These are phyloP conservation scores for Cercospora zeina DNA, from an alignment of 2,329 filamentous ascomycete genomes.

Conservation along the genomic window DNA sequence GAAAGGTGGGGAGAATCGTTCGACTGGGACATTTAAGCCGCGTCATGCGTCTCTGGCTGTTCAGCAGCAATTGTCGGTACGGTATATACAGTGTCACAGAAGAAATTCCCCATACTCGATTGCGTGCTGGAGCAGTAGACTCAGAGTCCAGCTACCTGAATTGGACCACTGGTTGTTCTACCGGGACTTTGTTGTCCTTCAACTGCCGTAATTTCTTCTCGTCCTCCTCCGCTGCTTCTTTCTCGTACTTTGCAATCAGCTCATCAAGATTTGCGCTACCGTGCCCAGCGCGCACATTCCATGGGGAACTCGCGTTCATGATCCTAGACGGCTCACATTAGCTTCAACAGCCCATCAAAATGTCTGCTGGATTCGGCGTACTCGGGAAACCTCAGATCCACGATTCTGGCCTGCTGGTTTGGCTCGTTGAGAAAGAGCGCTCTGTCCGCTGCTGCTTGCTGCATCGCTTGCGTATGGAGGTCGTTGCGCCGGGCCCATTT, in stretches of 20 bases:
- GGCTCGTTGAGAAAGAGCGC: constrained; percentile 58
- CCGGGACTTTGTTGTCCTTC: constrained; percentile 41
- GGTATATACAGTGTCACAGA: constrained; percentile 12
- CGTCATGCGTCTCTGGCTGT: background rate
- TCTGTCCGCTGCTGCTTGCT: constrained; percentile 63
- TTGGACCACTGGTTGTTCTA: constrained; percentile 35
- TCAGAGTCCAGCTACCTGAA: constrained; percentile 29
- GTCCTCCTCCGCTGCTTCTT: constrained; percentile 57
- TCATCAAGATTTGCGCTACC: constrained; percentile 58
- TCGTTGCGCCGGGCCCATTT: constrained; percentile 59
- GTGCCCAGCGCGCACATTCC: constrained; percentile 64
- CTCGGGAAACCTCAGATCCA: constrained; percentile 64
- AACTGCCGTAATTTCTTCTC: constrained; percentile 55
- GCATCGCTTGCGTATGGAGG: constrained; percentile 60
- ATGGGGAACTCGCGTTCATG: constrained; percentile 60
- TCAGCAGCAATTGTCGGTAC: background rate
- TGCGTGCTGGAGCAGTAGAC: constrained; percentile 1
- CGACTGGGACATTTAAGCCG: background rate
- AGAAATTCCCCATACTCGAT: background rate
- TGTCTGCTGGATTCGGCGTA: constrained; percentile 47
- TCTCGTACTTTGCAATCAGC: constrained; percentile 64
- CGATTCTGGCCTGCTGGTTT: constrained; percentile 47
- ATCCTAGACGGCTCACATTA: constrained; percentile 14
- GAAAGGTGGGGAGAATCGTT: background rate
- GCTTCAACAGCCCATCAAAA: background rate